Evolutionary conservation across 331 rosid species (phyloP).

Genomic region (Dryas integrifolia): DNA sequence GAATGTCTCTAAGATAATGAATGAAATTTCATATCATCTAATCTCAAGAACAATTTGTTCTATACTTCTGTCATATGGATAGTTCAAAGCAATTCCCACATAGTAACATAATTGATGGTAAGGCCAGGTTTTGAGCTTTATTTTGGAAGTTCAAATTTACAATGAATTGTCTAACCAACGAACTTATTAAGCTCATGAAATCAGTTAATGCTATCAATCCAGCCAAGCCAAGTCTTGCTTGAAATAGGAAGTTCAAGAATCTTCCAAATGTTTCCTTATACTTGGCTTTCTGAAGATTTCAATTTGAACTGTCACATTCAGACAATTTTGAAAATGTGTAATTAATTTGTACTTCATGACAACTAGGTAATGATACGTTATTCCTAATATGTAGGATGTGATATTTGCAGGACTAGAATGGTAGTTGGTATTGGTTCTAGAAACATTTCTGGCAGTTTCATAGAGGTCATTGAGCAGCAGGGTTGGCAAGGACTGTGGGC

Average conservation of each 20-base stretch:
- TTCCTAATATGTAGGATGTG: conserved; percentile 12
- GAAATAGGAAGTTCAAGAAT: conserved; percentile 8
- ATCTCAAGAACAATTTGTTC: background rate
- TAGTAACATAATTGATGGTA: background rate
- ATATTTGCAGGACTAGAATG: conserved; percentile 82
- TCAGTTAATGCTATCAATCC: background rate
- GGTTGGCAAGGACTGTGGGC: conserved; percentile 99
- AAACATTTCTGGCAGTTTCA: conserved; percentile 68
- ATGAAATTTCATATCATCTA: background rate
- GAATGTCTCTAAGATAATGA: background rate
- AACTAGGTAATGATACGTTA: background rate
- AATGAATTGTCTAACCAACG: background rate
- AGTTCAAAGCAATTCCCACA: background rate
- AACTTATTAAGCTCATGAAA: background rate
- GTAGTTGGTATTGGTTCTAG: conserved; percentile 92
- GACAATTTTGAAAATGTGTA: background rate
- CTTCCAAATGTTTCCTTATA: background rate
- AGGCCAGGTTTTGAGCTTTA: background rate
- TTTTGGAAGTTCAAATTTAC: background rate
- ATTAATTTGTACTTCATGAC: conserved; percentile 8
- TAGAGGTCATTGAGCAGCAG: conserved; percentile 83
- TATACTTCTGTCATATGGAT: background rate
- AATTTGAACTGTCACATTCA: background rate
- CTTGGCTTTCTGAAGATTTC: background rate
- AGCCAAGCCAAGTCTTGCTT: background rate